These are phyloP conservation scores for Volvariella volvacea DNA, from an alignment of 1,284 basidiomycete genomes.

Conservation along the genomic window DNA sequence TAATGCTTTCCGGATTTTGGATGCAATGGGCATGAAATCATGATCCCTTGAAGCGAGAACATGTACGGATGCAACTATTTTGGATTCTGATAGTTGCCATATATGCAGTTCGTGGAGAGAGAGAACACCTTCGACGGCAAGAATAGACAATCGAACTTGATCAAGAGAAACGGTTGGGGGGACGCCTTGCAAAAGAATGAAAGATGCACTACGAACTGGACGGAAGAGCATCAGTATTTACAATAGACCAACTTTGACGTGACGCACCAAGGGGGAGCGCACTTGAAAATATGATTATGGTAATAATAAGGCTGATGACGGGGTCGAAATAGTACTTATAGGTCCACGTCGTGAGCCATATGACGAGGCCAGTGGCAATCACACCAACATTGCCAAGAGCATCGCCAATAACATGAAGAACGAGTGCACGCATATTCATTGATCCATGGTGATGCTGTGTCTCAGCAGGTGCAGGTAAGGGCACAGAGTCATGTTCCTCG, in stretches of 20 bases:
- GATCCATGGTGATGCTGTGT: conserved; percentile 48
- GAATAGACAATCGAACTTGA: conserved; percentile 75
- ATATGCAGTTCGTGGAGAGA: conserved; percentile 95
- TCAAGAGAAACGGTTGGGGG: conserved; percentile 88
- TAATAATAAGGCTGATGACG: conserved; percentile 90
- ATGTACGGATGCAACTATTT: conserved; percentile 94
- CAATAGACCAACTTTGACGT: conserved; percentile 6
- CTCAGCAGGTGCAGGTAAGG: conserved; percentile 12
- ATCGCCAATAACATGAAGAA: conserved; percentile 95
- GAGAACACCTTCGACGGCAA: conserved; percentile 79
- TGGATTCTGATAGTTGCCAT: conserved; percentile 76
- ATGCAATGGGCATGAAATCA: conserved; percentile 90
- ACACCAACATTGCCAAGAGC: conserved; percentile 98
- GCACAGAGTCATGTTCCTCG: conserved; percentile 8
- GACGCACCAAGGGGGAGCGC: conserved; percentile 84
- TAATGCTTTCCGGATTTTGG: conserved; percentile 75
- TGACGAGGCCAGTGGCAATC: conserved; percentile 89
- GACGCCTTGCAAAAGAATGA: conserved; percentile 96
- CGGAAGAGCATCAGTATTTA: neutral
- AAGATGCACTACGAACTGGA: conserved; percentile 83
- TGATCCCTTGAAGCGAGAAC: conserved; percentile 76
- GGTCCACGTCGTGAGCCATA: conserved; percentile 77
- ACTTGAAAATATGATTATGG: conserved; percentile 94
- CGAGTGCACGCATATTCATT: conserved; percentile 97
- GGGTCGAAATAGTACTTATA: conserved; percentile 94